Evolutionary conservation across 768 basidiomycete genomes (phyloP).

Genomic region (Tylopilus subfusipes): DNA sequence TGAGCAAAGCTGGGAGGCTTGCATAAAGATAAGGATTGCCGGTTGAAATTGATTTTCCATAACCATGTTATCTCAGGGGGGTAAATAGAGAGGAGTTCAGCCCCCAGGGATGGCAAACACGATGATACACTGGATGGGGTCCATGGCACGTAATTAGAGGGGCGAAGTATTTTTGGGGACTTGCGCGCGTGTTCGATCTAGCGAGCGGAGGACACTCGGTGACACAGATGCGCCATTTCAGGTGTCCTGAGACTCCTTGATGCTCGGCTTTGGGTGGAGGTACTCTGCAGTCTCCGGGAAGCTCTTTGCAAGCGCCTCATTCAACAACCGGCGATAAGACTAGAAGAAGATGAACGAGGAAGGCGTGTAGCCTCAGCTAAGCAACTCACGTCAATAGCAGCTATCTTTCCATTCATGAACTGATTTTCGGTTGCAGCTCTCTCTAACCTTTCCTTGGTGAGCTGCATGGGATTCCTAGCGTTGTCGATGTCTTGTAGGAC

Average conservation of each 20-base stretch:
- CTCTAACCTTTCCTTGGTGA: conserved; percentile 77
- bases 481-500: conserved; percentile 77
- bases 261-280: conserved; percentile 15
- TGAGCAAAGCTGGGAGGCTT: conserved; percentile 8
- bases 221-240: conserved; percentile 3
- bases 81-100: not conserved
- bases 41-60: conserved; percentile 14
- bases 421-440: conserved; percentile 86
- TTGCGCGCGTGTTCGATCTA: not conserved
- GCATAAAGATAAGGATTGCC: conserved; percentile 20
- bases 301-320: conserved; percentile 66
- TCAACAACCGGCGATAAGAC: conserved; percentile 66
- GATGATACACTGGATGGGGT: not conserved
- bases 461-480: conserved; percentile 74
- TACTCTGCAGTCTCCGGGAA: conserved; percentile 55
- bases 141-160: conserved; percentile 5
- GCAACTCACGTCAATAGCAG: conserved; percentile 61
- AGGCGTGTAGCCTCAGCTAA: not conserved
- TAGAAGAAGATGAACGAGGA: conserved; percentile 27
- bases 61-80: conserved; percentile 11
- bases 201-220: not conserved
- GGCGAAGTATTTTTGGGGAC: not conserved
- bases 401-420: conserved; percentile 87
- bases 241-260: conserved; percentile 7
- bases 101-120: conserved; percentile 3